phyloP scores from a whole-genome alignment of 2,329 filamentous ascomycete species.

The Aspergillus aculeatus region DNA sequence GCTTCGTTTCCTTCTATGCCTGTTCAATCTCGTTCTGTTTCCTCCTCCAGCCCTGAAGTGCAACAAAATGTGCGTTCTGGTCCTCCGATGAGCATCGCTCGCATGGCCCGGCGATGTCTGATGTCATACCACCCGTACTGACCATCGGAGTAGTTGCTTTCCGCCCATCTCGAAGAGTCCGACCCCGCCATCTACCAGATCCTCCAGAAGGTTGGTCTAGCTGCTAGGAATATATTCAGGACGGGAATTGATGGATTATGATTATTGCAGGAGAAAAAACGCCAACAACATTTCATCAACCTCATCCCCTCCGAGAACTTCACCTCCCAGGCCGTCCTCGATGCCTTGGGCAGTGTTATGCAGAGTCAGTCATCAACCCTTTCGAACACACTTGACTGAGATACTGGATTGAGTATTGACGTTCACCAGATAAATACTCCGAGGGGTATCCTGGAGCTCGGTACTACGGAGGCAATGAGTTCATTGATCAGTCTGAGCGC shows the following conservation, averaged over 20 bases:
- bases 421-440: conserved; percentile 81
- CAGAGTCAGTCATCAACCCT: conserved; percentile 64
- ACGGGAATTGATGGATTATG: conserved; percentile 17
- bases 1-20: conserved; percentile 23
- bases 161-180: conserved; percentile 74
- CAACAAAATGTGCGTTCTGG: conserved; percentile 41
- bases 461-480: conserved; percentile 96
- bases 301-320: conserved; percentile 95
- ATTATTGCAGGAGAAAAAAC: conserved; percentile 73
- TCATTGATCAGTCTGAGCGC: conserved; percentile 86
- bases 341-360: conserved; percentile 91
- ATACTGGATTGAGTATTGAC: conserved; percentile 24
- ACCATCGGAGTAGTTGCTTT: conserved; percentile 63
- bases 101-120: neutral
- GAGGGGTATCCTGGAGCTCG: conserved; percentile 95
- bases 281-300: conserved; percentile 98
- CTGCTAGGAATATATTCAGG: neutral
- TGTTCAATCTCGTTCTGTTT: conserved; percentile 38
- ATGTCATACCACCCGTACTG: conserved; percentile 11
- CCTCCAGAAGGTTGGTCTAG: conserved; percentile 71
- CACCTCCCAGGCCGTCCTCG: conserved; percentile 86
- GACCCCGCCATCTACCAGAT: conserved; percentile 87
- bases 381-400: neutral
- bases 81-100: neutral
- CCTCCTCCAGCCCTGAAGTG: conserved; percentile 39